Evolutionary conservation across 2,329 filamentous ascomycete species (phyloP), one percentile per base, ranked within the genome.

Genomic region (Penicillium sumatraense): DNA sequence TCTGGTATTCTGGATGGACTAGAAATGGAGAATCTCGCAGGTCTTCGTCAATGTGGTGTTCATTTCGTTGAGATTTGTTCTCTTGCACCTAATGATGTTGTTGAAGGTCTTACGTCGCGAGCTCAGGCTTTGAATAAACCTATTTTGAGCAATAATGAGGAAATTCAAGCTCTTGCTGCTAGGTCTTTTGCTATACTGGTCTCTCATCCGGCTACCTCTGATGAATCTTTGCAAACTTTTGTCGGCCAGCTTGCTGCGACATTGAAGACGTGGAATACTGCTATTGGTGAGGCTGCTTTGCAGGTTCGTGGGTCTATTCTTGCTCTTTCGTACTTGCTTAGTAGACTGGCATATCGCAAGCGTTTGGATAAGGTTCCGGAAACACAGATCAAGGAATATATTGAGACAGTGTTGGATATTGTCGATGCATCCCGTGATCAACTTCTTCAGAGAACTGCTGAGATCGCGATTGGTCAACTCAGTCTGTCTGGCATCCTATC

Each of bases 151-250:
- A 95, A 93, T 68, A 88, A 89, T 61, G 82, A 86, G 57, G 82
- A 86, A 51, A 81, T 89, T 5, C 83, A 93, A 31, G 78, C 80
- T 33, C 78, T 88, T 24, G 87, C 87, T 1, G 87, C 91, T 14
- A 86, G 86, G 56, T 83, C 86, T 0, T 85, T 92, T 63, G 93
- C 92, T 0, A 88, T 96, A 11, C 74, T 97, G 5, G 86, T 84
- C 1, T 88, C 91, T 0, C 89, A 93, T 69, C 67, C 73, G 26
- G 66, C 72, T 3, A 74, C 75, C 53, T 64, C 79, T 2, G 62
- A 75, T 0, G 66, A 72, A 11, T 66, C 75, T 3, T 64, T 86
- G 11, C 65, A 75, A 8, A 73, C 71, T 14, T 72, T 78, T 8
- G 68, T 86, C 21, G 60, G 72, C 14, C 66, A 74, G 0, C 74